Base-by-base conservation (phyloP, 1,284 basidiomycete species). In the Trametes hirsuta region DNA sequence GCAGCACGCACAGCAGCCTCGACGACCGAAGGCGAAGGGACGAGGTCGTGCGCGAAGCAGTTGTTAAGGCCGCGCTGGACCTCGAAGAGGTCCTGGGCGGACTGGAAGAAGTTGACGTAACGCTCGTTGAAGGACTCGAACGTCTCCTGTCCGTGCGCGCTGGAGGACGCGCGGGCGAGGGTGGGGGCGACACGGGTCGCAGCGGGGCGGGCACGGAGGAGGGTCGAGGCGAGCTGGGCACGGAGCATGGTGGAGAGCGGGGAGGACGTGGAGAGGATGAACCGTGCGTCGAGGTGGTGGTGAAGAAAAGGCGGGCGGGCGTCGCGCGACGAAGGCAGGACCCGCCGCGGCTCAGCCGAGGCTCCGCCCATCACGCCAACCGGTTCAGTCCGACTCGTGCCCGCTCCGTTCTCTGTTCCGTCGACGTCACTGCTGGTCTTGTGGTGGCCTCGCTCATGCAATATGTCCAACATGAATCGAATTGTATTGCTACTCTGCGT, bases 51-150 rank as follows among this genome's bases (percentile, higher is more conserved):
- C 1, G 97, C 94, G 75, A 99, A 99, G 80, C 95, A 97, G 85
- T 99, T 99, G 86, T 99, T 99, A 69, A 99, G 84, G 48, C 97
- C 97, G 62, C 97, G 92, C 79, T 98, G 95, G 67, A 97, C 90
- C 82, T 98, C 96, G 75, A 98, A 98, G 64, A 97, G 86, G 81
- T 98, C 97, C 74, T 95, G 88, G 53, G 95, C 95, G 55, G 87
- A 84, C 73, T 91, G 81, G 83, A 98, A 98, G 81, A 98, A 99
- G 68, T 84, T 82, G 73, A 94, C 89, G 80, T 98, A 98, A 73
- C 96, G 93, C 64, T 90, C 84, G 74, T 93, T 95, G 84, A 98
- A 98, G 55, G 89, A 84, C 75, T 98, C 96, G 77, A 94, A 98
- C 24, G 93, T 87, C 81, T 98, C 97, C 76, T 93, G 88, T 66